These are phyloP conservation scores for Hyaloscypha bicolor DNA, from an alignment of 495 filamentous ascomycete genomes.

Conservation along the genomic window DNA sequence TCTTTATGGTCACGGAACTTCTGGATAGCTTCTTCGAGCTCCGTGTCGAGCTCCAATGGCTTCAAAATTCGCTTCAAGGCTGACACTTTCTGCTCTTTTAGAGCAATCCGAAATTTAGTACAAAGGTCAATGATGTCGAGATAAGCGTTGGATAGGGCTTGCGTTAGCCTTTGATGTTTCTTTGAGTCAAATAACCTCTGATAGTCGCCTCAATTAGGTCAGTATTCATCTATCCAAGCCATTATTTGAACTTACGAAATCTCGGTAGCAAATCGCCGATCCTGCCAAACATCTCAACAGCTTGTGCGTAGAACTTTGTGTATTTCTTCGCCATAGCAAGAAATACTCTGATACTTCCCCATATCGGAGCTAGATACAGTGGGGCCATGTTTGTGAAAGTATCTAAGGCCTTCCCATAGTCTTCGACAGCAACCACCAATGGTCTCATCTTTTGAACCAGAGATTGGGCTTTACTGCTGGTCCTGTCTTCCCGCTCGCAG, in stretches of 20 bases:
- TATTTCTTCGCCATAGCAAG: constrained; percentile 39
- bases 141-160: constrained; percentile 39
- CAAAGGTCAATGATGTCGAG: constrained; percentile 45
- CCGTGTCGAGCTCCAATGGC: constrained; percentile 19
- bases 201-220: constrained; percentile 10
- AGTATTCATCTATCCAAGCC: too few relatives aligned
- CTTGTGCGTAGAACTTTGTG: constrained; percentile 38
- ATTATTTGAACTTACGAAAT: constrained; percentile 31
- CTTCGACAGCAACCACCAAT: constrained; percentile 36
- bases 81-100: constrained; percentile 31
- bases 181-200: constrained; percentile 15
- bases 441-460: constrained; percentile 35
- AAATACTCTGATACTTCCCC: constrained; percentile 45
- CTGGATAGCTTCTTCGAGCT: constrained; percentile 30
- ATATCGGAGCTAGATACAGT: constrained; percentile 41
- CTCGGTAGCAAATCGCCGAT: constrained; percentile 44
- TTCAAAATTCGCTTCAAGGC: constrained; percentile 17
- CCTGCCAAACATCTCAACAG: constrained; percentile 40
- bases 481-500: constrained; percentile 22
- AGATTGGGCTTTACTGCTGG: constrained; percentile 30
- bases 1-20: constrained; percentile 33
- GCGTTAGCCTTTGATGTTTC: constrained; percentile 38
- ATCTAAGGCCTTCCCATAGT: constrained; percentile 45
- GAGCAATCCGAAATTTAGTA: constrained; percentile 34
- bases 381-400: constrained; percentile 39